A percentile compares a stretch with the other conserved stretches of the same genome.
Conservation (phyloP, 176 grass and related monocot genomes). For the Cymbopogon citratus region DNA sequence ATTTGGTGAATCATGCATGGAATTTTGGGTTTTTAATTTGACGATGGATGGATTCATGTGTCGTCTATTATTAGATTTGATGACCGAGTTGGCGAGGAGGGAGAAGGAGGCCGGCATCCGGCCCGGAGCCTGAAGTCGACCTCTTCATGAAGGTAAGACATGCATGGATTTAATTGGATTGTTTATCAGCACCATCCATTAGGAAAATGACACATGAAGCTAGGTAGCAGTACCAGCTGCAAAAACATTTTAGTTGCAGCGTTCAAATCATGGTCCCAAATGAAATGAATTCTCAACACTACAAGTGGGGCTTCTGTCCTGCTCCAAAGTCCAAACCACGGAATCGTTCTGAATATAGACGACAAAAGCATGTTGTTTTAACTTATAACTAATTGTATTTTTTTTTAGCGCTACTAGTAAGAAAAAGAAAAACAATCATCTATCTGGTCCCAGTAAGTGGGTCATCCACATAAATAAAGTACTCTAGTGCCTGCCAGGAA, state of each 20-base stretch:
- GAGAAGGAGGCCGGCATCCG: constrained; percentile 78
- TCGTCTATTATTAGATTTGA: constrained; percentile 44
- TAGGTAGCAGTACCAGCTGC: neutral
- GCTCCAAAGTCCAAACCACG: neutral
- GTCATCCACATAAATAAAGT: neutral
- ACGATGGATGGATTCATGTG: too few species aligned
- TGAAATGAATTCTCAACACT: neutral
- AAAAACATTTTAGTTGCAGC: neutral
- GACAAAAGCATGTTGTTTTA: neutral
- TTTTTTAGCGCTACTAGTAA: neutral
- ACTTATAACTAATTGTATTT: neutral
- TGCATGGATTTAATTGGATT: too few species aligned
- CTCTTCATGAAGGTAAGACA: constrained; percentile 90
- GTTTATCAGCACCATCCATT: too few species aligned
- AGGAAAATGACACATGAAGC: neutral
- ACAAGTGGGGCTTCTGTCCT: neutral
- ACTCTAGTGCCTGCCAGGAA: neutral
- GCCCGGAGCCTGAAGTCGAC: constrained; percentile 90
- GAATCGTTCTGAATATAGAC: neutral
- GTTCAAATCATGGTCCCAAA: neutral
- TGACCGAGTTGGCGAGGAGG: constrained; percentile 76
- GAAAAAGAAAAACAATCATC: neutral
- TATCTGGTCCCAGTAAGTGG: neutral
- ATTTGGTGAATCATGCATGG: too few species aligned
- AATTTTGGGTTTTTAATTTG: too few species aligned